Evolutionary conservation across 345 rosid genomes (phyloP), one percentile per base, ranked within the genome.

Genomic region (Salix viminalis): DNA sequence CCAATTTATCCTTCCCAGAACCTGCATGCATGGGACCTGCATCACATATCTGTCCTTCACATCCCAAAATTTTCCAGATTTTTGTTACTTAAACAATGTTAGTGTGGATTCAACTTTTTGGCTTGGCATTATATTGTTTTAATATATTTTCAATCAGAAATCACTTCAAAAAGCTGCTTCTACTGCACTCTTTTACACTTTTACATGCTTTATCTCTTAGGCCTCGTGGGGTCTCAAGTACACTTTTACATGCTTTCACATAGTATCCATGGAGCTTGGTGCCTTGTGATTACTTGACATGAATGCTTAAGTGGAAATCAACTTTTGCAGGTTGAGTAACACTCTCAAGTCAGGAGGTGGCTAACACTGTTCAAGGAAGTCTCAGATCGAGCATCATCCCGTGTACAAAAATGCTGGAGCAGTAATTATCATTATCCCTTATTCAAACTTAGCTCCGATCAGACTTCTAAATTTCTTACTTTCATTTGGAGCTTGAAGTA

Each of bases 321-420:
- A 44, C 36, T 24, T 71, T 50, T 80, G 85, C 87, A 90, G 93
- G 93, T 82, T 90, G 84, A 84, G 93, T 75, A 90, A 83, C 75
- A 83, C 91, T 15, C 85, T 90, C 44, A 88, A 86, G 77, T 79
- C 93, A 1, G 87, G 87, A 74, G 83, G 89, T 34, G 83, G 87
- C 52, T 88, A 77, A 61, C n/a, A 23, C 36, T 34, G 70, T 36
- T 37, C n/a, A 4, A 44, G 36, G 46, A 72, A 72, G 21, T 71
- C 16, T 23, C 65, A 24, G 44, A 18, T 37, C 30, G 24, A 58
- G 44, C 44, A 44, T 14, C 3, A 15, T 34, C 7, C 2, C n/a
- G 14, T 64, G 8, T 13, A 46, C 23, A 32, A 23, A 23, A 58
- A n/a, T 21, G 28, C 67, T 52, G 54, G 66, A 41, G 54, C 24